phyloP scores from a whole-genome alignment of 805 yeast genomes.

The Candida lessepsii region DNA sequence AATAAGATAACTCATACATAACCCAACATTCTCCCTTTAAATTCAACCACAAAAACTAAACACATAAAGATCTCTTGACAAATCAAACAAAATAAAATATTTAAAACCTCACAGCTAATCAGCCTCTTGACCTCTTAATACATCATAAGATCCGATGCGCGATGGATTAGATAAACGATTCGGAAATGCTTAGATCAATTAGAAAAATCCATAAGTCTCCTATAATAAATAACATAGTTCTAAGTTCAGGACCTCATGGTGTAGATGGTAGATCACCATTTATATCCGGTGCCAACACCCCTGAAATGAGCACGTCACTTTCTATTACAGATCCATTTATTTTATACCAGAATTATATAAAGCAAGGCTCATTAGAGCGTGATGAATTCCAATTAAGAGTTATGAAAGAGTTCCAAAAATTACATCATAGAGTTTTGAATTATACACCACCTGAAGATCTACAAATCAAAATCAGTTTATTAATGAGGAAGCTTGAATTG shows the following conservation, averaged over 20 bases:
- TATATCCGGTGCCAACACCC: too few relatives aligned
- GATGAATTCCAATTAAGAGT: constrained; percentile 64
- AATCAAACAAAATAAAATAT: too few relatives aligned
- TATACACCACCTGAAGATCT: constrained; percentile 55
- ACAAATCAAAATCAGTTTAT: constrained; percentile 41
- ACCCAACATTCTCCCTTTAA: too few relatives aligned
- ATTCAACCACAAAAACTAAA: too few relatives aligned
- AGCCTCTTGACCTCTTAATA: too few relatives aligned
- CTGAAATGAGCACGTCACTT: constrained; percentile 15
- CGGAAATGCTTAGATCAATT: constrained; percentile 4
- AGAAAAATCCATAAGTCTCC: neutral
- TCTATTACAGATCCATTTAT: constrained; percentile 63
- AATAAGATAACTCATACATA: too few relatives aligned
- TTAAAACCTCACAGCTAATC: too few relatives aligned
- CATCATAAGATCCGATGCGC: too few relatives aligned
- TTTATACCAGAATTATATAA: constrained; percentile 53
- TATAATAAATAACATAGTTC: neutral
- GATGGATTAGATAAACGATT: constrained; percentile 3
- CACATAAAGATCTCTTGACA: too few relatives aligned
- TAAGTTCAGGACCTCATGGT: constrained; percentile 34
- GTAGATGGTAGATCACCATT: constrained; percentile 37
- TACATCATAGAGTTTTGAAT: constrained; percentile 56
- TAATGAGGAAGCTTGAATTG: constrained; percentile 34
- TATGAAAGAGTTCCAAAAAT: constrained; percentile 60
- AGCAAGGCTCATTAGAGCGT: constrained; percentile 48